Evolutionary conservation across 169 alveolate genomes (phyloP).

Genomic region (Plasmodium inui): DNA sequence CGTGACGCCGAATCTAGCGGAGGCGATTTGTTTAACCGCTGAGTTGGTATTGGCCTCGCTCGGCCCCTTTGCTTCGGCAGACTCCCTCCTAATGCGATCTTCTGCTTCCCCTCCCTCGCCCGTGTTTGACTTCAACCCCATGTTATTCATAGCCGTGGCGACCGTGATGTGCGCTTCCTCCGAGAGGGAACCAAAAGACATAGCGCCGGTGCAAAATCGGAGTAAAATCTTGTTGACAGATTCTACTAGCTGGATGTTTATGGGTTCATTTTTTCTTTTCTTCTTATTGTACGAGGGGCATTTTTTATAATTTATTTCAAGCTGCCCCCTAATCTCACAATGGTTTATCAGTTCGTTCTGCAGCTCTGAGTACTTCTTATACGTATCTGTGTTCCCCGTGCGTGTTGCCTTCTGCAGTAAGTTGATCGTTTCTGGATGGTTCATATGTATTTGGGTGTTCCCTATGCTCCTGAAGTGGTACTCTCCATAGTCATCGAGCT

Average conservation of each 20-base stretch:
- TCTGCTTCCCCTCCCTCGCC: constrained; percentile 90
- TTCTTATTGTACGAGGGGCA: constrained; percentile 76
- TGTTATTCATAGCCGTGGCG: constrained; percentile 83
- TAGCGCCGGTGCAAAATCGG: constrained; percentile 82
- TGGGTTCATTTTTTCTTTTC: constrained; percentile 79
- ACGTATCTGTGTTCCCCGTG: constrained; percentile 74
- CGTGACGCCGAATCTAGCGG: constrained; percentile 88
- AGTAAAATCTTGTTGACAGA: constrained; percentile 65
- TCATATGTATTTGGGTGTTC: constrained; percentile 80
- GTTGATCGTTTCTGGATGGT: constrained; percentile 84
- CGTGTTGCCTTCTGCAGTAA: constrained; percentile 81
- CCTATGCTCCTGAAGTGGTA: constrained; percentile 83
- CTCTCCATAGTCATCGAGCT: constrained; percentile 80
- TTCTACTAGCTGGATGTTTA: constrained; percentile 79
- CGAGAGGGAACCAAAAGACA: constrained; percentile 81
- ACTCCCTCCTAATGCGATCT: constrained; percentile 61
- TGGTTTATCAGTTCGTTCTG: constrained; percentile 79
- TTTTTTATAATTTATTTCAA: constrained; percentile 80
- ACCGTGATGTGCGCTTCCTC: constrained; percentile 84
- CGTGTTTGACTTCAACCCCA: constrained; percentile 83
- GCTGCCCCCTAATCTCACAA: constrained; percentile 82
- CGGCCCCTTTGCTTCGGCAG: neutral
- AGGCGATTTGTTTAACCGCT: constrained; percentile 85
- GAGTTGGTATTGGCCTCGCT: constrained; percentile 76
- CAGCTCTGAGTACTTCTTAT: constrained; percentile 75